A percentile compares a stretch with the other conserved stretches of the same genome.
Evolutionary conservation across 192 early-diverging fungal species (phyloP).

Genomic region (Diversispora eburnea): DNA sequence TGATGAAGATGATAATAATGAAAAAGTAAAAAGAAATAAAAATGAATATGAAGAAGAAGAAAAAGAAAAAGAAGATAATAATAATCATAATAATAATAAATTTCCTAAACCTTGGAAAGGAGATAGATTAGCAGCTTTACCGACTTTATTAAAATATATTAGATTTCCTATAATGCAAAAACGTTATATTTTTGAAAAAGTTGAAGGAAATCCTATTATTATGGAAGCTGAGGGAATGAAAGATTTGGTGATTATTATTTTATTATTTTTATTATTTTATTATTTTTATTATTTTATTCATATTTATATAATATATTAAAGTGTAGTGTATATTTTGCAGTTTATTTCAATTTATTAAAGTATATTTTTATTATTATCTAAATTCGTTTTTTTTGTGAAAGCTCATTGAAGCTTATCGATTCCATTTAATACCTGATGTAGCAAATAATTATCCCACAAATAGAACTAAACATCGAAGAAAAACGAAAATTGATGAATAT

Average conservation of each 20-base stretch:
- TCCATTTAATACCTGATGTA: background rate
- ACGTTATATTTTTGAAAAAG: constrained; percentile 30
- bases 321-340: background rate
- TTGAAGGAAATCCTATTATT: constrained; percentile 21
- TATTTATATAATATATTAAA: too few species aligned
- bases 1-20: background rate
- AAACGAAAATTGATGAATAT: background rate
- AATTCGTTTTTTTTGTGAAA: background rate
- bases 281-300: background rate
- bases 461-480: constrained; percentile 8
- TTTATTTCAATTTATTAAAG: background rate
- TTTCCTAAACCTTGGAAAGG: constrained; percentile 25
- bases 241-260: background rate
- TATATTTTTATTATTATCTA: background rate
- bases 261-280: background rate
- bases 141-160: constrained; percentile 35
- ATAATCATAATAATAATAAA: background rate
- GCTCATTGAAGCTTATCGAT: constrained; percentile 16
- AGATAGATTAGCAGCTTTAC: constrained; percentile 21
- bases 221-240: constrained; percentile 17
- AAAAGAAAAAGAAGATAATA: background rate
- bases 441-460: background rate
- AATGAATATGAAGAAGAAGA: background rate
- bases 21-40: background rate
- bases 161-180: constrained; percentile 36